Conservation (phyloP, 2,329 filamentous ascomycete genomes). For the Cryphonectria naterciae region DNA sequence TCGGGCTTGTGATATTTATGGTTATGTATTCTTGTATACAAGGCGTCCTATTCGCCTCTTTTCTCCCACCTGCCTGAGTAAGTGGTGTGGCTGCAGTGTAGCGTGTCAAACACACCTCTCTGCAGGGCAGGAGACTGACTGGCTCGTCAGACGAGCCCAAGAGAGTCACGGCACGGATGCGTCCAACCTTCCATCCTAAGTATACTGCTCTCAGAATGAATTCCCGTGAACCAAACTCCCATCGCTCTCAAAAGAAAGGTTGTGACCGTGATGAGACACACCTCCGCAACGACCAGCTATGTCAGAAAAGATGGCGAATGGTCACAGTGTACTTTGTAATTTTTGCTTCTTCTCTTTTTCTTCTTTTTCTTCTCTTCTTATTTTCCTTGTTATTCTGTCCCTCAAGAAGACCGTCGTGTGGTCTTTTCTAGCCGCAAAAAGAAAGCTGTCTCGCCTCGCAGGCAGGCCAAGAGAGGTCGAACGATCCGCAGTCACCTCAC, state of each 20-base stretch:
- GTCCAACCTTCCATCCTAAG: background rate
- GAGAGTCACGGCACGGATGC: too few relatives aligned
- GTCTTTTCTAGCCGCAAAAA: too few relatives aligned
- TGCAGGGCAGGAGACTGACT: background rate
- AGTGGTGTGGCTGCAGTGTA: background rate
- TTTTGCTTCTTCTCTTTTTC: background rate
- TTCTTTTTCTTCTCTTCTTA: too few relatives aligned
- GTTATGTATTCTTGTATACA: slow-evolving; percentile 84
- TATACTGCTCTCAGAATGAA: background rate
- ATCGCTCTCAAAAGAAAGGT: background rate
- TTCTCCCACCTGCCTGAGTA: slow-evolving; percentile 82
- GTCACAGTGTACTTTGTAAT: background rate
- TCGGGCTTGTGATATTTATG: slow-evolving; percentile 65
- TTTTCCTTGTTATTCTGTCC: too few relatives aligned
- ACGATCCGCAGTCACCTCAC: background rate
- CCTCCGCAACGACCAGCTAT: background rate
- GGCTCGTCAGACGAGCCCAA: background rate
- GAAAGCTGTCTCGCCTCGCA: background rate
- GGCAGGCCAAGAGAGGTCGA: background rate
- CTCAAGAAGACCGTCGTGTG: too few relatives aligned
- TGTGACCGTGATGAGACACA: background rate
- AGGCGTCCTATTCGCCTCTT: slow-evolving; percentile 81
- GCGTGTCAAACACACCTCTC: background rate
- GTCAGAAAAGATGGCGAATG: background rate
- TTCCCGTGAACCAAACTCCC: background rate